Evolutionary conservation across 306 rosid species (phyloP).

Genomic region (Hylodesmum podocarpum): DNA sequence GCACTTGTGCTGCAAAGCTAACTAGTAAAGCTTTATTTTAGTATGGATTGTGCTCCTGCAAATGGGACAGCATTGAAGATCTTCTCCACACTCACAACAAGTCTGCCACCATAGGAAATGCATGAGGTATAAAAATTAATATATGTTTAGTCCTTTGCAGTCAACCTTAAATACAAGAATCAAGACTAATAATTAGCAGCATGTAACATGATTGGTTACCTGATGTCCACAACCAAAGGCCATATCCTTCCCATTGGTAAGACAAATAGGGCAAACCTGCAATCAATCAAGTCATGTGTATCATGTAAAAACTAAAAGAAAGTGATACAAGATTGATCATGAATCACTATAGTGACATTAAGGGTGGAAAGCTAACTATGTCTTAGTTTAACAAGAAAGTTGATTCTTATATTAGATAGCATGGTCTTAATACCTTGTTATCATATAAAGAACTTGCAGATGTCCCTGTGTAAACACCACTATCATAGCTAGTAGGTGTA

Average conservation of each 20-base stretch:
- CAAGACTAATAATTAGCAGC: background rate
- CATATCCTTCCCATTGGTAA: conserved; percentile 67
- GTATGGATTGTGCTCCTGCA: conserved; percentile 68
- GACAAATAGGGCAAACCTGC: conserved; percentile 84
- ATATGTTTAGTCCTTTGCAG: background rate
- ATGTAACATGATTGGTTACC: conserved; percentile 45
- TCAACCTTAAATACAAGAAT: conserved; percentile 4
- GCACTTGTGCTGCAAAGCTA: background rate
- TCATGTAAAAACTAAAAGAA: conserved; percentile 2
- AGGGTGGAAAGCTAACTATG: background rate
- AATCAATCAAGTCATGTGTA: background rate
- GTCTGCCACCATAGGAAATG: conserved; percentile 53
- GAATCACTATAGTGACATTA: background rate
- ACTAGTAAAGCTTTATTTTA: conserved; percentile 71
- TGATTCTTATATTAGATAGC: background rate
- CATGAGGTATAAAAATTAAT: background rate
- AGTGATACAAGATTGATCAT: background rate
- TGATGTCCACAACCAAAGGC: conserved; percentile 94
- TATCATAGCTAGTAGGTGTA: conserved; percentile 21
- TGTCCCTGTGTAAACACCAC: conserved; percentile 39
- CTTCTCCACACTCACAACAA: conserved; percentile 77
- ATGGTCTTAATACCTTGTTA: conserved; percentile 54
- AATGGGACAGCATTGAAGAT: conserved; percentile 70
- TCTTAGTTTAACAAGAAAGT: background rate
- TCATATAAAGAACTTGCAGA: conserved; percentile 55